Evolutionary conservation across 345 rosid genomes (phyloP), one percentile per base, ranked within the genome.

Genomic region (Hevea brasiliensis): DNA sequence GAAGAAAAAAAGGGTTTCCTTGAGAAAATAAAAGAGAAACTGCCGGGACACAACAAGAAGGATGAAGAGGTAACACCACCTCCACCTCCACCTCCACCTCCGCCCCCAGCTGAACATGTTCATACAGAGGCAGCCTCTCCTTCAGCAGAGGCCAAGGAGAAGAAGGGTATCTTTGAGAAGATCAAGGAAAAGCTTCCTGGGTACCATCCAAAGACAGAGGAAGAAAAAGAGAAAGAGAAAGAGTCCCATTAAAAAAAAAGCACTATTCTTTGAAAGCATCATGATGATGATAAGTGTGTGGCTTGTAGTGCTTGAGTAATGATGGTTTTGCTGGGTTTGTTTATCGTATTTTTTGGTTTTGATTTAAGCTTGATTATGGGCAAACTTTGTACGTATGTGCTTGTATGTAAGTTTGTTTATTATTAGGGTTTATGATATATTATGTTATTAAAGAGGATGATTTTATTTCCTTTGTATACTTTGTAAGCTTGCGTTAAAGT

Each of bases 151-250:
- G 58, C 71, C 7, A 81, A 77, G 83, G 97, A 88, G 88, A 92
- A 92, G 84, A 92, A 88, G 65, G 96, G 98, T 0, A 57, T 92
- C 18, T 7, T 92, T 13, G 98, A 92, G 89, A 92, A 92, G 85
- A 88, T 92, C 70, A 92, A 92, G 85, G 98, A 88, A 84, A 92
- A 90, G 79, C 78, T 92, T n/a, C 98, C 98, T 54, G 98, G 98
- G 2, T 86, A 87, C 51, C 96, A 90, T 72, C 70, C 87, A 17
- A 92, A 90, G 82, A 71, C 58, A 7, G 83, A 73, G 5, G 90
- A 84, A 15, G 77, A 58, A 15, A 64, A 77, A 26, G 89, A 80
- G 32, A 81, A 82, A 67, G 86, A 74, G 6, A 75, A 82, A 15
- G 83, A 77, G 45, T 35, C 71, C 45, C 76, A 73, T 14, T 79